Conservation (phyloP, 2,329 filamentous ascomycete genomes). For the Aspergillus spinulosporus region DNA sequence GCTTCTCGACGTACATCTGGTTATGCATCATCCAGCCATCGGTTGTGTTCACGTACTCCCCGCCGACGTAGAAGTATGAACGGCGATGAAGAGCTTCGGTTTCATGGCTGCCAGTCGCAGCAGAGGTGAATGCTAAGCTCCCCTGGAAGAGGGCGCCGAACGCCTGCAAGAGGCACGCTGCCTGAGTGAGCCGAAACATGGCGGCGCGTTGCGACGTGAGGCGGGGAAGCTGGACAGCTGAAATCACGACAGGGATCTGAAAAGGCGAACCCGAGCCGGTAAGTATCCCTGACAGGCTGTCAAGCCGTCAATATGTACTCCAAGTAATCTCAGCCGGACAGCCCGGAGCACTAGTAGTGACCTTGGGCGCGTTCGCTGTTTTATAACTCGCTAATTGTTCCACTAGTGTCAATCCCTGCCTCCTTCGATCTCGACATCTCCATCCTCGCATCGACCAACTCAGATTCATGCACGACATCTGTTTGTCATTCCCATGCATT, state of each 20-base stretch:
- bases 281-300: not conserved
- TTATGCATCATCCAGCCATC: conserved; percentile 13
- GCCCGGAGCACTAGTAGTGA: not conserved
- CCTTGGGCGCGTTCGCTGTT: not conserved
- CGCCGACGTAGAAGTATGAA: conserved; percentile 35
- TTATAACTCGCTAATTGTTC: not conserved
- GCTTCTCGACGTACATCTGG: conserved; percentile 41
- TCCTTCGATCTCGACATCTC: not conserved
- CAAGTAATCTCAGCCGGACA: not conserved
- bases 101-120: not conserved
- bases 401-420: not conserved
- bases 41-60: conserved; percentile 27
- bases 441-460: not conserved
- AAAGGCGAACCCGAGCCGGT: not conserved
- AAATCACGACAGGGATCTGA: not conserved
- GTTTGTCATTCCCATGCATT: too few species aligned
- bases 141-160: not conserved
- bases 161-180: not conserved
- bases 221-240: not conserved
- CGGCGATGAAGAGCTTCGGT: conserved; percentile 3
- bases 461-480: not conserved
- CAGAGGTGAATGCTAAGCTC: not conserved
- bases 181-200: not conserved
- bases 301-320: too few species aligned
- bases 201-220: not conserved